phyloP scores from a whole-genome alignment of 1,284 basidiomycete species.

The Violaceomyces palustris region DNA sequence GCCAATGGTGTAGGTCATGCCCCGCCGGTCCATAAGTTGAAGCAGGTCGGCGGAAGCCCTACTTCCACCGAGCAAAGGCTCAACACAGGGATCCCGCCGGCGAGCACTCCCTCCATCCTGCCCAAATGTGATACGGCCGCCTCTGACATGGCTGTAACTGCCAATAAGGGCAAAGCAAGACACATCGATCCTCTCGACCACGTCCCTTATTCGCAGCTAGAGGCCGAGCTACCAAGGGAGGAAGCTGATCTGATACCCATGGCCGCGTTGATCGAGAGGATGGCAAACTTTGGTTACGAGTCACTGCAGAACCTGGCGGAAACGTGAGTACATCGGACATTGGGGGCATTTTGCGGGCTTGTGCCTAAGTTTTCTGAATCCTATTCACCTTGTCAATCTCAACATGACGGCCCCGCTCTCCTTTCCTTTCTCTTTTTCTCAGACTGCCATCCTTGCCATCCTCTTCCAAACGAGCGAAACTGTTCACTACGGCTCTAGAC shows the following conservation, averaged over 20 bases:
- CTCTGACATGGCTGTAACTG: neutral
- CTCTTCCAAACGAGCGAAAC: conserved; percentile 68
- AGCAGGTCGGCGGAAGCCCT: no score
- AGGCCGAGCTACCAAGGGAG: conserved; percentile 70
- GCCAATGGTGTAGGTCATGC: no score
- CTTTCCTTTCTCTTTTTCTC: neutral
- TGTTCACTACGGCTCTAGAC: conserved; percentile 81
- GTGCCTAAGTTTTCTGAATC: neutral
- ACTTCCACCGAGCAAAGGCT: conserved; percentile 1
- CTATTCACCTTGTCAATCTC: no score
- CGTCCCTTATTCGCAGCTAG: conserved; percentile 56
- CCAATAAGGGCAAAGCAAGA: conserved; percentile 19
- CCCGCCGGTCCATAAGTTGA: no score
- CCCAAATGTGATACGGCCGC: no score
- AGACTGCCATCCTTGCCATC: conserved; percentile 73
- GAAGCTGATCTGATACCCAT: conserved; percentile 69
- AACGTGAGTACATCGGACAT: conserved; percentile 63
- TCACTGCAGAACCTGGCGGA: conserved; percentile 77
- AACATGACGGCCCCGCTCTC: no score
- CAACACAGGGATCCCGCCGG: no score
- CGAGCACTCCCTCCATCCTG: no score
- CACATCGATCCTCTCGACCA: conserved; percentile 10
- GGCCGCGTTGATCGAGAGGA: conserved; percentile 68
- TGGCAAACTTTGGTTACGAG: conserved; percentile 73
- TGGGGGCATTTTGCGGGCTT: neutral